Evolutionary conservation across 768 basidiomycete species (phyloP), one percentile per base, ranked within the genome.

Genomic region (Pulveroboletus sp.): DNA sequence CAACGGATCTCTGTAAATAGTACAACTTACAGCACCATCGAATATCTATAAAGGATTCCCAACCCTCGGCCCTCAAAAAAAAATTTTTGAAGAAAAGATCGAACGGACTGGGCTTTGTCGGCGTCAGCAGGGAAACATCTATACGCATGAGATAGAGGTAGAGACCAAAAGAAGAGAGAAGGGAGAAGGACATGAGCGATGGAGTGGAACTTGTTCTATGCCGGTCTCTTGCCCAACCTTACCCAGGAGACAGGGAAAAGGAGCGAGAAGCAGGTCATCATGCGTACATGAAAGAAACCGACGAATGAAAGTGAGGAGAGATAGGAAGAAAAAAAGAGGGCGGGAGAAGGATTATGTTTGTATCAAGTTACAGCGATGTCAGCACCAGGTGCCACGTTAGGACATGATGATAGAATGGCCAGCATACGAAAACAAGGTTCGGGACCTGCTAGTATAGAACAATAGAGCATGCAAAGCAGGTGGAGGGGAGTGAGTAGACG

Each of bases 311-410:
- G 32, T 10, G 6, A 4, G 32, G 14, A 14, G 11, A 13, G 31
- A 10, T 10, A 10, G 31, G 30, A 38, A 30, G 18, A 27, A 43
- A 43, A 10, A 36, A 35, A 45, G 35, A 15, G 1, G 40, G 26
- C 31, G 41, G 15, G 28, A 37, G 45, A 13, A 9, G 38, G 30
- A 21, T 44, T 45, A 43, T 18, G 44, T 50, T 51, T 48, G 62
- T 55, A 51, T 49, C 47, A 45, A 39, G 43, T 39, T 64, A 66
- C 63, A 64, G 50, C 39, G 46, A 40, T 50, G 51, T 18, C 35
- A 46, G 36, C 35, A 44, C 15, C 43, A 24, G 37, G 46, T 47
- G 56, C 40, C 49, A 36, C 44, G 53, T 37, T 15, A 26, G 31
- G 32, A 41, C 31, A 43, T 39, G 44, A 46, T 39, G 56, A 53